Evolutionary conservation across 176 grass and related monocot genomes (phyloP), one percentile per base, ranked within the genome.

Genomic region (Miscanthus lutarioriparius): DNA sequence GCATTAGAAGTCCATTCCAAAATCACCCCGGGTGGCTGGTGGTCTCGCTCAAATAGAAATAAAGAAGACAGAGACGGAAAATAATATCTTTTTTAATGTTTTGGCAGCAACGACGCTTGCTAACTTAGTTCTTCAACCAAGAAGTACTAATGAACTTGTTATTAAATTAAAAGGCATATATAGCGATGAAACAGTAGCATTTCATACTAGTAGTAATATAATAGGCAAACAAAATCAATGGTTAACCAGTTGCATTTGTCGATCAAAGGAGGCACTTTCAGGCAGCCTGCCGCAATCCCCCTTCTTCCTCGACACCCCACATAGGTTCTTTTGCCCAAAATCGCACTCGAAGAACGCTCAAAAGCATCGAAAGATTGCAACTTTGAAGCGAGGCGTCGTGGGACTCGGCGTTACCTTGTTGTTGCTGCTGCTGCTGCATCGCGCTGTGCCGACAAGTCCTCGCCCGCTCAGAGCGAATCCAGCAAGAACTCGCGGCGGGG

Each of bases 341-440:
- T 15, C 66, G 20, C 39, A 59, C 23, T 20, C 33, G 35, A 7
- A 0, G 68, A 67, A 66, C 65, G 30, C 44, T 19, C 59, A 39
- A 1, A 71, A 36, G 4, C 74, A 72, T 2, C 28, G 17, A 78
- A 88, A 88, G 30, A 13, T 30, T 23, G 70, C 49, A 81, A 13
- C 63, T 77, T 85, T 41, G 71, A 36, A 76, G 45, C 47, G 27
- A 28, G 22, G 39, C 48, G 14, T 5, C 3, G 32, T 17, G 64
- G 64, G 67, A 81, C 53, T 20, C 26, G 41, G 33, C 13, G 12
- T 53, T 86, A 90, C 88, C 88, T 82, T 72, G 78, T 2, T 45
- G 43, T 66, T 73, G 83, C 73, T 78, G 88, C 83, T 82, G 83
- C 78, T 83, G 88, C 88, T 90, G 88, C 88, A 90, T 90, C 73